Conservation (phyloP, 2,329 filamentous ascomycete species). For the Botrytis tulipae region DNA sequence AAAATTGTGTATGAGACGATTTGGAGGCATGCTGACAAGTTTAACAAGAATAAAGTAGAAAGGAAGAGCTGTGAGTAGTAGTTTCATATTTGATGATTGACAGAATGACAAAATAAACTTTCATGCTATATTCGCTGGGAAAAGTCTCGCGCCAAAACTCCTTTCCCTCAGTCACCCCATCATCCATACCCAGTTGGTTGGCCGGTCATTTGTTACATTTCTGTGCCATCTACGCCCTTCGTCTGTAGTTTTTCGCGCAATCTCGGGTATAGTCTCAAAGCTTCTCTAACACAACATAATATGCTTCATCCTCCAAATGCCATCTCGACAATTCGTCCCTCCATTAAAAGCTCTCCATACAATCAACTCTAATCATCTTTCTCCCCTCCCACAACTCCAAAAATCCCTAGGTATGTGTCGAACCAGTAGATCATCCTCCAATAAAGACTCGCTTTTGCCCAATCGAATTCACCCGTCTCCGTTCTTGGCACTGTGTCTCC, state of each 20-base stretch:
- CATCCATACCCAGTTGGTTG: neutral
- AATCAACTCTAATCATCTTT: constrained; percentile 30
- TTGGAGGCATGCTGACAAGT: constrained; percentile 5
- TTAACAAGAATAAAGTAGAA: neutral
- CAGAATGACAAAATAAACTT: constrained; percentile 18
- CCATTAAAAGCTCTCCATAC: neutral
- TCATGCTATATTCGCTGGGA: constrained; percentile 4
- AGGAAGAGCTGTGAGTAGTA: neutral
- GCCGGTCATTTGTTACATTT: constrained; percentile 13
- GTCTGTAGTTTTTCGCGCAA: neutral
- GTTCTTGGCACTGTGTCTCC: constrained; percentile 71
- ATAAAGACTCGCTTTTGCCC: constrained; percentile 63
- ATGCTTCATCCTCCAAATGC: neutral
- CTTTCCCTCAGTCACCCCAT: neutral
- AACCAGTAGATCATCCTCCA: constrained; percentile 66
- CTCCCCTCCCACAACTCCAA: constrained; percentile 51
- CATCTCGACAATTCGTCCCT: neutral
- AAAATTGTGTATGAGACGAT: constrained; percentile 20
- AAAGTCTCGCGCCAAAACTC: constrained; percentile 17
- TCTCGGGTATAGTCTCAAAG: constrained; percentile 22
- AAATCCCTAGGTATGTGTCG: constrained; percentile 57
- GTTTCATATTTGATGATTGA: constrained; percentile 18
- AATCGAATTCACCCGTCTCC: constrained; percentile 76
- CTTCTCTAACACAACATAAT: neutral
- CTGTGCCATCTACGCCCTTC: neutral